A percentile compares a stretch with the other conserved stretches of the same genome.
Evolutionary conservation across 2,329 filamentous ascomycete genomes (phyloP).

Genomic region (Microsporum audouinii): DNA sequence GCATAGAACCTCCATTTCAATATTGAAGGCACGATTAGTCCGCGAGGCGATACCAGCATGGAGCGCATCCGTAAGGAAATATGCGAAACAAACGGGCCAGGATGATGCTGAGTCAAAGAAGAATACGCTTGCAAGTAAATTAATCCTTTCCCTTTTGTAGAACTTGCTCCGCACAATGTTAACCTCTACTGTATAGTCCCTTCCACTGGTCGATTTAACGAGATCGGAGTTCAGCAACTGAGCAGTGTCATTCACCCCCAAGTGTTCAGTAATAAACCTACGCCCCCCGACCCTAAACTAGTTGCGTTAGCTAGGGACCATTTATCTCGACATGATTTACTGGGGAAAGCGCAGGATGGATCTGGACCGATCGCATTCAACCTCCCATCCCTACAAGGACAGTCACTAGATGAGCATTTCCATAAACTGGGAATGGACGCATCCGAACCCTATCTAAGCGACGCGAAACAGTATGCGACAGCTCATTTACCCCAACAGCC

Average conservation of each 20-base stretch:
- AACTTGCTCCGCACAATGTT: neutral
- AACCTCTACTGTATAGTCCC: constrained; percentile 21
- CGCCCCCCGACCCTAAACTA: constrained; percentile 55
- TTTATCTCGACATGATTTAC: constrained; percentile 68
- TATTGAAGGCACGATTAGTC: neutral
- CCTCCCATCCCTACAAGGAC: constrained; percentile 65
- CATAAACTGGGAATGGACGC: constrained; percentile 74
- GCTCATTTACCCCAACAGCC: constrained; percentile 48
- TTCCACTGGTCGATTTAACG: constrained; percentile 62
- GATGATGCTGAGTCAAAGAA: neutral
- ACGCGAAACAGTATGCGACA: constrained; percentile 62
- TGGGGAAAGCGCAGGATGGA: constrained; percentile 80
- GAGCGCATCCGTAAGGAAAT: neutral
- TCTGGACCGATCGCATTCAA: constrained; percentile 70
- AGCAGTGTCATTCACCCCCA: constrained; percentile 73
- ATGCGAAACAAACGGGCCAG: neutral
- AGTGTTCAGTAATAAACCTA: constrained; percentile 53
- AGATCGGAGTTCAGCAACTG: constrained; percentile 88
- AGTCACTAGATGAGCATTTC: constrained; percentile 87
- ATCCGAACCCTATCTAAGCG: constrained; percentile 68
- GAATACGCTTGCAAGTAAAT: constrained; percentile 1
- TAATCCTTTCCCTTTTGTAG: neutral
- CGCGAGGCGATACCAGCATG: neutral
- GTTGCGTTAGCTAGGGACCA: constrained; percentile 73
- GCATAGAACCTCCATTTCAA: neutral